A percentile compares a stretch with the other conserved stretches of the same genome.
phyloP scores from a whole-genome alignment of 257 asterid genomes.

The Solanum corneliomulleri region DNA sequence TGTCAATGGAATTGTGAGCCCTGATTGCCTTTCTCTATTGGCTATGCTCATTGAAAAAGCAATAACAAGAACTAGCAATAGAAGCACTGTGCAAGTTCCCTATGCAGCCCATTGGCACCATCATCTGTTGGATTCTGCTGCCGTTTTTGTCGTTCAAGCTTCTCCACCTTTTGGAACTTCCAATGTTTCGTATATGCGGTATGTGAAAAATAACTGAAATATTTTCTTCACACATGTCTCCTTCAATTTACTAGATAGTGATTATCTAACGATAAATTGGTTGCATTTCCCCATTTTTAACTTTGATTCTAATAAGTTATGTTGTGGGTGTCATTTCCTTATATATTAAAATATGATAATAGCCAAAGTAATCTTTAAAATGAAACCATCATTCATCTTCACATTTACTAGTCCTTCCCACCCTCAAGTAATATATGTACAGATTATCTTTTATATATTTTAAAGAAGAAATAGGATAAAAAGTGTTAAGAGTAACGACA shows the following conservation, averaged over 20 bases:
- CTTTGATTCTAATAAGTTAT: neutral
- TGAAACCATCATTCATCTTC: neutral
- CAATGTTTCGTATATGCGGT: slow-evolving; percentile 58
- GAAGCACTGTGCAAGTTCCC: slow-evolving; percentile 22
- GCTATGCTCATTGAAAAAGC: slow-evolving; percentile 77
- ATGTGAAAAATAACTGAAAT: slow-evolving; percentile 11
- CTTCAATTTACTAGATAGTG: neutral
- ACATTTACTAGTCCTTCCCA: neutral
- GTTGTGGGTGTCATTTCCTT: neutral
- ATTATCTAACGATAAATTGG: neutral
- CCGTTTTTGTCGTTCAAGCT: slow-evolving; percentile 38
- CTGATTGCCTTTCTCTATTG: slow-evolving; percentile 29
- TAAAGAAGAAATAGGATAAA: neutral
- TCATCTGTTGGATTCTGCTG: slow-evolving; percentile 64
- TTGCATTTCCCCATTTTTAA: neutral
- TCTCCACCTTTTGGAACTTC: slow-evolving; percentile 45
- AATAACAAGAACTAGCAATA: slow-evolving; percentile 38
- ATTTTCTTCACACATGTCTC: neutral
- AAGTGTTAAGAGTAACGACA: neutral
- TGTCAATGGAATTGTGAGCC: slow-evolving; percentile 19
- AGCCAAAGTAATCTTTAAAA: neutral
- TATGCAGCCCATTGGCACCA: slow-evolving; percentile 42
- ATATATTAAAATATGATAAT: neutral
- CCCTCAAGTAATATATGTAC: neutral
- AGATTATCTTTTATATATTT: neutral